Evolutionary conservation across 225 moss, liverwort and hornwort genomes (phyloP).

Genomic region (Sphagnum tenellum): DNA sequence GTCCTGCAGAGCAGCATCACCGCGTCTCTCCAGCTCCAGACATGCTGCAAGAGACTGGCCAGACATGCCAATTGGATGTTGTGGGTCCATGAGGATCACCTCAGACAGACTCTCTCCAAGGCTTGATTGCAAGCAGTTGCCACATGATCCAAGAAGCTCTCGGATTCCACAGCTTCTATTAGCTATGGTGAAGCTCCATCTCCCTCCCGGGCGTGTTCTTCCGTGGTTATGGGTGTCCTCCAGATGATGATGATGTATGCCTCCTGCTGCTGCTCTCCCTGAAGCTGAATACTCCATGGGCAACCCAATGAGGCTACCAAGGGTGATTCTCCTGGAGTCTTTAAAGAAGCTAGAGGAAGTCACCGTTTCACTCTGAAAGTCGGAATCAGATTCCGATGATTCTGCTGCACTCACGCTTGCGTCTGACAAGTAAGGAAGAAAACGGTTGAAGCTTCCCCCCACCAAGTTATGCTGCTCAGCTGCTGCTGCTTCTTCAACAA

Average conservation of each 20-base stretch:
- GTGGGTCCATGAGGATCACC: conserved; percentile 10
- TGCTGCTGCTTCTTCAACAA: too few species aligned
- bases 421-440: conserved; percentile 33
- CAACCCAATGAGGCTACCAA: conserved; percentile 32
- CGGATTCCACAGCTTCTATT: conserved; percentile 21
- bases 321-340: conserved; percentile 35
- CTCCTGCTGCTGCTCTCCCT: conserved; percentile 8
- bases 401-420: not conserved
- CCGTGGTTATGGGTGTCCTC: conserved; percentile 13
- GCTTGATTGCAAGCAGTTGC: not conserved
- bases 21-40: conserved; percentile 16
- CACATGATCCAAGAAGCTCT: conserved; percentile 24
- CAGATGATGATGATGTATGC: too few species aligned
- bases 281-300: conserved; percentile 32
- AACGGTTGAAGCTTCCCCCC: too few species aligned
- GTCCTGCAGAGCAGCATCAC: too few species aligned
- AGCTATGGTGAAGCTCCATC: conserved; percentile 1
- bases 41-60: conserved; percentile 18
- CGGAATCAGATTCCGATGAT: conserved; percentile 30
- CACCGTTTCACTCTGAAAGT: conserved; percentile 18
- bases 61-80: not conserved
- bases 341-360: conserved; percentile 28
- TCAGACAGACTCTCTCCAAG: conserved; percentile 1
- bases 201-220: not conserved
- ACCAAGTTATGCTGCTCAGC: too few species aligned